Conservation (phyloP, 2,329 filamentous ascomycete genomes). For the Trichophyton simii region DNA sequence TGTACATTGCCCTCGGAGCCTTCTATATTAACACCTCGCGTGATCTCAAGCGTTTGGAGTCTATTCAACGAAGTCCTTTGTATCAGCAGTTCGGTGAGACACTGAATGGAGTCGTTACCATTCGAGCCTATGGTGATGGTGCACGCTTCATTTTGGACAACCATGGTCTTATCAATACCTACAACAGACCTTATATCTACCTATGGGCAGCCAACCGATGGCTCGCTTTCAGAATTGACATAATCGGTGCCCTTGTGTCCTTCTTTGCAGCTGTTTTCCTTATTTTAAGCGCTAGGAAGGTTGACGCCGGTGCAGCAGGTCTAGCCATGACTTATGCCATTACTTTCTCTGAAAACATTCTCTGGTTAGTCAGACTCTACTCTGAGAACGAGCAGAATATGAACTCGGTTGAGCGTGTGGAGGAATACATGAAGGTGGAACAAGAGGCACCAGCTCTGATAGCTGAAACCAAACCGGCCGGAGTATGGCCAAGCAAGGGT, state of each 20-base stretch:
- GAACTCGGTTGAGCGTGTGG: constrained; percentile 96
- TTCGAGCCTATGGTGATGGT: constrained; percentile 90
- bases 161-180: constrained; percentile 71
- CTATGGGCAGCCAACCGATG: constrained; percentile 95
- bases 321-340: constrained; percentile 92
- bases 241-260: constrained; percentile 77
- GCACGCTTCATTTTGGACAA: constrained; percentile 89
- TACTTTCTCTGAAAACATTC: constrained; percentile 88
- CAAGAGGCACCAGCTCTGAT: constrained; percentile 75
- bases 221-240: constrained; percentile 84
- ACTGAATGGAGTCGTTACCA: constrained; percentile 84
- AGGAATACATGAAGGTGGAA: constrained; percentile 93
- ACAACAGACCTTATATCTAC: constrained; percentile 88
- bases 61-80: constrained; percentile 81
- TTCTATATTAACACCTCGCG: constrained; percentile 90
- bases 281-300: constrained; percentile 64
- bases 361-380: constrained; percentile 93
- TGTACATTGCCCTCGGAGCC: constrained; percentile 71
- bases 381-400: constrained; percentile 97
- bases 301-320: constrained; percentile 85
- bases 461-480: constrained; percentile 61
- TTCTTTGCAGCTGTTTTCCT: constrained; percentile 93
- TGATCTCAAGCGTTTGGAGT: constrained; percentile 89
- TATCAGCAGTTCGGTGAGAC: constrained; percentile 99
- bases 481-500: constrained; percentile 75